Base-by-base conservation (phyloP, 768 basidiomycete species). In the Psilocybe sp. region DNA sequence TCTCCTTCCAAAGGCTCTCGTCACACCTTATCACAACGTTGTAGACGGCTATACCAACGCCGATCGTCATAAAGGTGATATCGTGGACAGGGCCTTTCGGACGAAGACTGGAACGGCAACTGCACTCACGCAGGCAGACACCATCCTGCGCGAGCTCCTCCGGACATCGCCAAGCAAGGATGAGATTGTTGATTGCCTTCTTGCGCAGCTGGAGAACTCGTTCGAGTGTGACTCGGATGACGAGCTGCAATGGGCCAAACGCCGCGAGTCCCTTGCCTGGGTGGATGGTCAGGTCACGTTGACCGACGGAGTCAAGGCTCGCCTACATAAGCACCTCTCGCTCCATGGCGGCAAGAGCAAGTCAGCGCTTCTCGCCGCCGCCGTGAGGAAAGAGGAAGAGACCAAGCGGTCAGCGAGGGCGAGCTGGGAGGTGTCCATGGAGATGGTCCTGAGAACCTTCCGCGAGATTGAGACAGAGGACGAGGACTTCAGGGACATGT, bases 391-490 rank as follows among this genome's bases (percentile, higher is more conserved):
- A 9, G 42, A 44, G 14, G 11, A 37, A 12, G 37, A 45, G n/a
- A 23, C 20, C 5, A 32, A 15, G 31, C 33, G 20, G 15, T 16
- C 3, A 10, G 35, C 49, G 6, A 20, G 38, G 9, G 12, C 45
- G 12, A 42, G 40, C 4, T 52, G 54, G 45, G 45, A 47, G n/a
- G 32, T 38, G 11, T 52, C 47, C 13, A 11, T 56, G 33, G 37
- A 49, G 23, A 38, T 46, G 3, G 45, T 49, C 10, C 47, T 53
- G 18, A 20, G 52, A 14, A 33, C 46, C n/a, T 56, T 61, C 44
- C 44, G 46, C 31, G 47, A 55, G 9, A 42, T 48, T 4, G 49
- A 57, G 19, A 23, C 39, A 2, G 54, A 51, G 16, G 57, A 58
- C 31, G n/a, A 28, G 11, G 50, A 57, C 39, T 55, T 59, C 40